These are phyloP conservation scores for Mycena amicta DNA, from an alignment of 768 basidiomycete species.

Conservation along the genomic window DNA sequence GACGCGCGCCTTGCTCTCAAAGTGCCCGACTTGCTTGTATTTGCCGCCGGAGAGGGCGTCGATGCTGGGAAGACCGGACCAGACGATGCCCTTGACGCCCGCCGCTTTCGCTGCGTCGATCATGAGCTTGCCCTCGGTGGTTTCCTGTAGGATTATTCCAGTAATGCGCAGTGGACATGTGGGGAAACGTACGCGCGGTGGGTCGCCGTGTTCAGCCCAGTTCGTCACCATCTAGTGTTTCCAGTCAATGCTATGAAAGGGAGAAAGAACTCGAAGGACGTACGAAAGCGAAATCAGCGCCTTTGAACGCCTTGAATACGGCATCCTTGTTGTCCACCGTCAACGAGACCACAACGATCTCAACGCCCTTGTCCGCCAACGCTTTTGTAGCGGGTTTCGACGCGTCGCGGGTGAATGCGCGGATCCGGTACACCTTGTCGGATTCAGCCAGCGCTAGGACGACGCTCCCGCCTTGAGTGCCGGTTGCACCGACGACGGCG, in stretches of 20 bases:
- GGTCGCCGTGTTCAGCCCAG: conserved; percentile 8
- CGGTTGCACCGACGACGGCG: conserved; percentile 7
- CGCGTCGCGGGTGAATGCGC: conserved; percentile 4
- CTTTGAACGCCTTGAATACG: conserved; percentile 5
- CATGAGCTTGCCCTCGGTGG: conserved; percentile 4
- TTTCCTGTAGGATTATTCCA: conserved; percentile 7
- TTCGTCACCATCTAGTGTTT: conserved; percentile 14
- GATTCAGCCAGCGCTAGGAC: conserved; percentile 5
- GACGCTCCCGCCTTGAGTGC: conserved; percentile 13
- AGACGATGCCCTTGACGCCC: conserved; percentile 4
- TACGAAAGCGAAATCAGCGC: conserved; percentile 10
- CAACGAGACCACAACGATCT: neutral
- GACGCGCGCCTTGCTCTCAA: conserved; percentile 10
- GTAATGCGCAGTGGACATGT: neutral
- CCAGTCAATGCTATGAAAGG: neutral
- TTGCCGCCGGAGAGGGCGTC: conserved; percentile 5
- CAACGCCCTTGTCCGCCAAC: neutral
- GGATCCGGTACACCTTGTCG: conserved; percentile 8
- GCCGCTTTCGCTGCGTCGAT: conserved; percentile 13
- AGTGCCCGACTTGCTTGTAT: conserved; percentile 2
- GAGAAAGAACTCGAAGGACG: neutral
- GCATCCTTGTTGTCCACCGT: conserved; percentile 2
- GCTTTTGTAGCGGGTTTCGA: conserved; percentile 2
- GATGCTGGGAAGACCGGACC: conserved; percentile 7
- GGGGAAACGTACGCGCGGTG: neutral